Evolutionary conservation across 768 basidiomycete species (phyloP), one percentile per base, ranked within the genome.

Genomic region (Mycena kentingensis): DNA sequence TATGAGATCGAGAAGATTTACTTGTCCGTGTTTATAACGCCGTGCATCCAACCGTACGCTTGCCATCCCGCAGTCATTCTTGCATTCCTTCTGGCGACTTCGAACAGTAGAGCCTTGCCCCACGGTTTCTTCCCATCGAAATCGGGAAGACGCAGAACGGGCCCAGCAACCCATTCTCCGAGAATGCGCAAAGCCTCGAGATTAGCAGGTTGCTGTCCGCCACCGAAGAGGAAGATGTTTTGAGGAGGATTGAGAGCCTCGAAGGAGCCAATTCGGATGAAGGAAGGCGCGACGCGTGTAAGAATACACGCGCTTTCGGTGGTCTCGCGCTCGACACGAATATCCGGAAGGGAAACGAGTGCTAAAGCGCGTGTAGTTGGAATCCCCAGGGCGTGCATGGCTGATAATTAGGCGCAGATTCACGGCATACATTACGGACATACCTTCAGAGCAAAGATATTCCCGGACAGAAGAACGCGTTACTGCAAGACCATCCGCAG

Each of bases 1-100:
- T 26, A 49, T 24, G 22, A 2, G n/a, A 3, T 13, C 21, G 26
- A 27, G 8, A 42, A 26, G 8, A 64, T 79, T 52, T 59, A 88
- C 89, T 96, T 97, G 73, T 98, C 96, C 2, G 95, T 96, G 65
- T 98, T 98, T 61, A 99, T 93, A 31, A 99, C 96, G 0, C 93
- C 93, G 64, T 94, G 91, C 92, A 93, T 92, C 66, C 90, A 94
- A 1, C 93, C 93, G 67, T 88, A 90, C 6, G 83, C 92, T 70
- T 98, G 96, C 97, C 97, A 98, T 3, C 80, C 88, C 10, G 94
- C 97, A 0, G 94, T 90, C 90, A 95, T 98, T 65, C 74, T 75
- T 37, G 90, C 95, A 65, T 97, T 98, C 63, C 93, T 75, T 67
- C 79, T 81, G 15, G 92, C 85, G 0, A 84, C 84, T 60, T 97